Percentiles rank a stretch among this genome's conserved stretches.
Conservation (phyloP, 352 stramenopile species). For the Pythium brachiatum region DNA sequence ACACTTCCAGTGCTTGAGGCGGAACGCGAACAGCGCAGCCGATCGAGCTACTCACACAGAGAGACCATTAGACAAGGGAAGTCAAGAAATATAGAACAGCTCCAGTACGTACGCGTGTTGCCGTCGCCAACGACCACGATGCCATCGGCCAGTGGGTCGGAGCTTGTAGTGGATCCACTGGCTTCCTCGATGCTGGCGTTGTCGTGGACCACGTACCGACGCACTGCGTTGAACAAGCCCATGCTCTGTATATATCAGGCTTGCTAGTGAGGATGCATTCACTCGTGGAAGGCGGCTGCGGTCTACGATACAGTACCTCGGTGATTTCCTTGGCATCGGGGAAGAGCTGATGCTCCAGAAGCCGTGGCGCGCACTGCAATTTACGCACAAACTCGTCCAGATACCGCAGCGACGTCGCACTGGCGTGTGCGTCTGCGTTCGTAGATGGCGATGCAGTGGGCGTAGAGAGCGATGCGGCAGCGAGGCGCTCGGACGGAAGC, state of each 20-base stretch:
- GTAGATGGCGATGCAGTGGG: background rate
- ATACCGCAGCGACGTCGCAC: slow-evolving; percentile 67
- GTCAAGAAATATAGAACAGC: background rate
- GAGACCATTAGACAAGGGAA: background rate
- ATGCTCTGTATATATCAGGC: slow-evolving; percentile 64
- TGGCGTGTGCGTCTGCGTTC: background rate
- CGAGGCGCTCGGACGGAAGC: slow-evolving; percentile 9
- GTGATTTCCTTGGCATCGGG: slow-evolving; percentile 84
- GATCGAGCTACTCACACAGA: slow-evolving; percentile 43
- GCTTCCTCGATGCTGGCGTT: slow-evolving; percentile 4
- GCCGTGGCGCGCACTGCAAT: slow-evolving; percentile 60
- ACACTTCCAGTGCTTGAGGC: slow-evolving; percentile 68
- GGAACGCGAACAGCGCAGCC: slow-evolving; percentile 75
- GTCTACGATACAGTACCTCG: slow-evolving; percentile 35
- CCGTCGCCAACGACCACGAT: slow-evolving; percentile 80
- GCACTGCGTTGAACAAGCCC: slow-evolving; percentile 79
- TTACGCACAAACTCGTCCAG: slow-evolving; percentile 85
- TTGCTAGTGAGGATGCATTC: no score
- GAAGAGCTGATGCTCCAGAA: slow-evolving; percentile 74
- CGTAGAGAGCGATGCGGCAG: background rate
- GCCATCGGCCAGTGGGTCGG: slow-evolving; percentile 35
- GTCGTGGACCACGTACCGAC: slow-evolving; percentile 52
- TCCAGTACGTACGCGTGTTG: slow-evolving; percentile 58
- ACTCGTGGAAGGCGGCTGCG: background rate
- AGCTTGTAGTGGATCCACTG: background rate